A percentile compares a stretch with the other conserved stretches of the same genome.
phyloP scores from a whole-genome alignment of 2,329 filamentous ascomycete species.

The Xylariales sp. region DNA sequence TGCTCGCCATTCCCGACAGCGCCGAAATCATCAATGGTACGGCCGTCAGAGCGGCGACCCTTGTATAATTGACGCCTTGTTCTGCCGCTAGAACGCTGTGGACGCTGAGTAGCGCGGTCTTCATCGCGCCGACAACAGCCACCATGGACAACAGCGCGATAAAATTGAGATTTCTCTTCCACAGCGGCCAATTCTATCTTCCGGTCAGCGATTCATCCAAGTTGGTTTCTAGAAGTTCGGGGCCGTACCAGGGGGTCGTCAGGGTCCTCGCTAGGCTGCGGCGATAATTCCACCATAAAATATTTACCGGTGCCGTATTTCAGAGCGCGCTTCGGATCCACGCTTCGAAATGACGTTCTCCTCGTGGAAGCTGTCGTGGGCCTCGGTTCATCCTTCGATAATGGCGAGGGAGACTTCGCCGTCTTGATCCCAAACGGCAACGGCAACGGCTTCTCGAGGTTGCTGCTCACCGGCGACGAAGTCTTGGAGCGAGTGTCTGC shows the following conservation, averaged over 20 bases:
- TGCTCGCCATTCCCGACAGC: slow-evolving; percentile 56
- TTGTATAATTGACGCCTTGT: slow-evolving; percentile 60
- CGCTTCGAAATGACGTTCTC: slow-evolving; percentile 52
- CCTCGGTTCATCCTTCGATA: slow-evolving; percentile 42
- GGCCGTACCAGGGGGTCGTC: slow-evolving; percentile 64
- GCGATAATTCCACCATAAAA: slow-evolving; percentile 60
- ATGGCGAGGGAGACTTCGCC: slow-evolving; percentile 36
- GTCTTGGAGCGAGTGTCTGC: slow-evolving; percentile 25
- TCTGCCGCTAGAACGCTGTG: slow-evolving; percentile 57
- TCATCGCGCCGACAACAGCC: slow-evolving; percentile 62
- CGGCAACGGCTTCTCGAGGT: slow-evolving; percentile 34
- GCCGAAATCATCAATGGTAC: slow-evolving; percentile 64
- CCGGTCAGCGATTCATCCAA: slow-evolving; percentile 10
- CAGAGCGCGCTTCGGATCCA: slow-evolving; percentile 53
- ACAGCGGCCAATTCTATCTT: slow-evolving; percentile 65
- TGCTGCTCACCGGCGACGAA: slow-evolving; percentile 28
- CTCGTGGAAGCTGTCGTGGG: slow-evolving; percentile 52
- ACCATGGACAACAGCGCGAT: slow-evolving; percentile 59
- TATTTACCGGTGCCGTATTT: slow-evolving; percentile 61
- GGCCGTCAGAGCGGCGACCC: slow-evolving; percentile 63
- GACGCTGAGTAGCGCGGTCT: slow-evolving; percentile 64
- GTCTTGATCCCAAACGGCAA: slow-evolving; percentile 36
- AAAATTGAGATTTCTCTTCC: slow-evolving; percentile 65
- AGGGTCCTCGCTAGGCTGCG: slow-evolving; percentile 66
- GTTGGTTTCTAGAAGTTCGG: not conserved